These are phyloP conservation scores for Clavariopsis aquatica DNA, from an alignment of 495 filamentous ascomycete species.

Conservation along the genomic window DNA sequence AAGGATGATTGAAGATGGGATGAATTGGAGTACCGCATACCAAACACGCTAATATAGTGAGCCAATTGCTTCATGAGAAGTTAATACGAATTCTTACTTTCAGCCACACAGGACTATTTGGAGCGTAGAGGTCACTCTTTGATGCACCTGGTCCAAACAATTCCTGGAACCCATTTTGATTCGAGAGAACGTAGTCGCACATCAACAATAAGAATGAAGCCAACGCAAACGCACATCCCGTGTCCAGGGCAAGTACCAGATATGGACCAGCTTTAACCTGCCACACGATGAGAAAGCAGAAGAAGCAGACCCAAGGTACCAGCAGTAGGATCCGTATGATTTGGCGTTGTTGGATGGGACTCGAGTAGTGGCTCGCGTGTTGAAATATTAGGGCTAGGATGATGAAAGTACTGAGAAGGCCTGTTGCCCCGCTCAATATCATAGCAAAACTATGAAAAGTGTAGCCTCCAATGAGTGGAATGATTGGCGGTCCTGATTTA, in stretches of 20 bases:
- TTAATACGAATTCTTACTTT: conserved; percentile 9
- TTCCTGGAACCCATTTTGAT: conserved; percentile 20
- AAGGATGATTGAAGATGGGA: conserved; percentile 34
- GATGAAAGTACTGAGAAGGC: conserved; percentile 7
- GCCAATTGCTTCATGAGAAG: neutral
- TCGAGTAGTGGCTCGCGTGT: conserved; percentile 30
- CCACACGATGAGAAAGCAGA: conserved; percentile 22
- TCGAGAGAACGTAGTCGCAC: conserved; percentile 23
- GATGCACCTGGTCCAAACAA: conserved; percentile 22
- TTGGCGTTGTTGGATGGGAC: conserved; percentile 32
- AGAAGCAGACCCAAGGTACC: conserved; percentile 23
- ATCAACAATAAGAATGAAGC: conserved; percentile 28
- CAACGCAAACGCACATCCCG: conserved; percentile 26
- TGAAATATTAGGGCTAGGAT: conserved; percentile 4
- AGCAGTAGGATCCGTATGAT: conserved; percentile 31
- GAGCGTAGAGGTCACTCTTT: conserved; percentile 11
- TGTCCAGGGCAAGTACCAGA: conserved; percentile 17
- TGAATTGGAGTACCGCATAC: conserved; percentile 40
- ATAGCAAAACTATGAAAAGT: conserved; percentile 19
- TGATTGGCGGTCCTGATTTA: conserved; percentile 10
- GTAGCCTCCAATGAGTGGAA: conserved; percentile 24
- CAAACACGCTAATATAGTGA: conserved; percentile 20
- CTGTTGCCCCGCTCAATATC: conserved; percentile 22
- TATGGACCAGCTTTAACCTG: conserved; percentile 16
- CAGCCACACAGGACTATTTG: conserved; percentile 25